Base-by-base conservation (phyloP, 2,329 filamentous ascomycete genomes). In the Penicillium sp. region DNA sequence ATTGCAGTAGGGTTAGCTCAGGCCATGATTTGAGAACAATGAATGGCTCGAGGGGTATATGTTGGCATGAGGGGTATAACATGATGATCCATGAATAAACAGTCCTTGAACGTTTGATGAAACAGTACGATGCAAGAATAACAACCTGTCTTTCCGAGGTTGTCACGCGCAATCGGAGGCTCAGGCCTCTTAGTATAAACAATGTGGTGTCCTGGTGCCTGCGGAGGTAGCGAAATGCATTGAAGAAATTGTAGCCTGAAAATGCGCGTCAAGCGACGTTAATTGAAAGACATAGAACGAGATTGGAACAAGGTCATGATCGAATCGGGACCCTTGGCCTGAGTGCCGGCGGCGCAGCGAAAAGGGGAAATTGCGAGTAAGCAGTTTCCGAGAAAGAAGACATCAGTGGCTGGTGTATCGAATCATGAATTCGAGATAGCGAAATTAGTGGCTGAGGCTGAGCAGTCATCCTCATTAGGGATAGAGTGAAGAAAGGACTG, bases 1-100 rank as follows among this genome's bases (percentile, higher is more conserved):
- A 26, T 1, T 4, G 4, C 0, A 1, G 1, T 18, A 35, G 14
- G 38, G 5, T 26, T 20, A 31, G 71, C 67, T 71, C 75, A 78
- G 78, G 75, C 5, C 22, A 6, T 32, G 10, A 31, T 16, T 26
- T 32, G 16, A 39, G 14, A 11, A n/a, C 18, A 76, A 71, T 9
- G 43, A 16, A 39, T 47, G 13, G 22, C 18, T 14, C 3, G 38
- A 16, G 14, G 26, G 22, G 24, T 22, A 35, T 13, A 20, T 14
- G 8, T 26, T 31, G 31, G 34, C 4, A 37, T 3, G 13, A 29
- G 26, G 32, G 10, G 22, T 2, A 29, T 16, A 3, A 11, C 18
- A 9, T n/a, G 6, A 29, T 20, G 22, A 20, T 31, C 18, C 5
- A 22, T 34, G 8, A 34, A 34, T 34, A 46, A 22, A 37, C 13